Conservation (phyloP, 768 basidiomycete genomes). For the Sporobolomyces roseus region DNA sequence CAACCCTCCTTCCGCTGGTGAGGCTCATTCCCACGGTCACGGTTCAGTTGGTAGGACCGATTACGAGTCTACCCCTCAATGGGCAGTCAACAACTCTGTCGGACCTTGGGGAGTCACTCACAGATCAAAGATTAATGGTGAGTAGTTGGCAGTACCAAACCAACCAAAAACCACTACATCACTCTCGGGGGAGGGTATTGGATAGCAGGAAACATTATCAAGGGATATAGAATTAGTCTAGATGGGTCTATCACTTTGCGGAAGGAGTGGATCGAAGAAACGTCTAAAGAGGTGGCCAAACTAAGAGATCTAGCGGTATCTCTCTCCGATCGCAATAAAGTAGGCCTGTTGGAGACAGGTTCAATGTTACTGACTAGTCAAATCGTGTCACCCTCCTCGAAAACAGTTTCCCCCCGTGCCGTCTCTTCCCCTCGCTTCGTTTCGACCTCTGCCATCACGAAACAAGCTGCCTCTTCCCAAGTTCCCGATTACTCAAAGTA, state of each 20-base stretch:
- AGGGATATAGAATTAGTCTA: no score
- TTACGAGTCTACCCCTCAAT: slow-evolving; percentile 55
- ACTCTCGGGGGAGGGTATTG: no score
- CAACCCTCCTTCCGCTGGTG: slow-evolving; percentile 65
- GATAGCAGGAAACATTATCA: no score
- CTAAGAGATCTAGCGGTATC: neutral
- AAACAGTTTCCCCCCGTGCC: slow-evolving; percentile 39
- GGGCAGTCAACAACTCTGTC: slow-evolving; percentile 52
- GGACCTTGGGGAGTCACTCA: slow-evolving; percentile 57
- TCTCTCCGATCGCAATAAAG: slow-evolving; percentile 9
- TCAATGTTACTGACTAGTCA: no score
- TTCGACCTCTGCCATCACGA: slow-evolving; percentile 65
- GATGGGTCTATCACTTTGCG: no score
- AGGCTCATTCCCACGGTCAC: slow-evolving; percentile 54
- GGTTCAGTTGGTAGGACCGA: slow-evolving; percentile 58
- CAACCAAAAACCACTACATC: neutral
- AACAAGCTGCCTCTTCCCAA: slow-evolving; percentile 54
- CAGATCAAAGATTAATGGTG: slow-evolving; percentile 66
- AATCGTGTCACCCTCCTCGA: neutral
- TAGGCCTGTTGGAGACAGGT: no score
- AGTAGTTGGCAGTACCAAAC: slow-evolving; percentile 46
- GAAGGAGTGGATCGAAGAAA: no score
- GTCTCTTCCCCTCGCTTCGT: slow-evolving; percentile 52
- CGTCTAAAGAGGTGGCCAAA: neutral
- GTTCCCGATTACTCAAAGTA: slow-evolving; percentile 88